phyloP scores from a whole-genome alignment of 2,329 filamentous ascomycete genomes.

The Chrysosporium keratinophilum region DNA sequence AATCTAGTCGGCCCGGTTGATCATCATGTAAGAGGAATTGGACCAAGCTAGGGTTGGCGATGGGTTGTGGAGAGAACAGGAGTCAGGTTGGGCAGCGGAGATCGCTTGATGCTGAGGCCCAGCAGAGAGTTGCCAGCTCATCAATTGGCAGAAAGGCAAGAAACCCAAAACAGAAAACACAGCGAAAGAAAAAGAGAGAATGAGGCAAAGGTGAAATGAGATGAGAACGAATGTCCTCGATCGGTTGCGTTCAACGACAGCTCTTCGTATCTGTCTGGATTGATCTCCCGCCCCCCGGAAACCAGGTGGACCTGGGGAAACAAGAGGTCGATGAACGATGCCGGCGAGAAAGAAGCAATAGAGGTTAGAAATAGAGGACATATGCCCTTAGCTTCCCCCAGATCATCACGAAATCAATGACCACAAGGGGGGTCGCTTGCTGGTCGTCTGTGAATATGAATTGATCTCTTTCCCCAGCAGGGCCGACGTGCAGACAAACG shows the following conservation, averaged over 20 bases:
- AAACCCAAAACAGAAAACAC: constrained; percentile 9
- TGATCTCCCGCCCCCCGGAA: not conserved
- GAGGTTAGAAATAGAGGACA: not conserved
- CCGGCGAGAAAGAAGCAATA: not conserved
- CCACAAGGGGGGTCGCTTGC: not conserved
- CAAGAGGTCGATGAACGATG: not conserved
- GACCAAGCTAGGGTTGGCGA: not conserved
- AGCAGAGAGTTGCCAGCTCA: constrained; percentile 22
- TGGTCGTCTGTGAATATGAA: constrained; percentile 2
- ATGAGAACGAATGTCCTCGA: not conserved
- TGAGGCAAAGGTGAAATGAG: constrained; percentile 20
- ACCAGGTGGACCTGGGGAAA: constrained; percentile 11
- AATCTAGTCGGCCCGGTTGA: constrained; percentile 6
- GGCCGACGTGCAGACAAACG: constrained; percentile 22
- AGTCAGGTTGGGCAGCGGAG: constrained; percentile 20
- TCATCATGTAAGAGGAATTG: constrained; percentile 1
- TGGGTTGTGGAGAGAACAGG: not conserved
- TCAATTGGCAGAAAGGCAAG: constrained; percentile 16
- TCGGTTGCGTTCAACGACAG: constrained; percentile 8
- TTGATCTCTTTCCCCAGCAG: constrained; percentile 13
- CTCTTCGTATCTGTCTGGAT: not conserved
- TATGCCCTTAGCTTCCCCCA: no score
- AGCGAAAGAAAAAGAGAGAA: not conserved
- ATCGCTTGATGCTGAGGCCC: constrained; percentile 26
- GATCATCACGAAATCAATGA: no score